A percentile compares a stretch with the other conserved stretches of the same genome.
These are phyloP conservation scores for Backusella mclennaniae DNA, from an alignment of 192 early-diverging fungal species.

Conservation along the genomic window DNA sequence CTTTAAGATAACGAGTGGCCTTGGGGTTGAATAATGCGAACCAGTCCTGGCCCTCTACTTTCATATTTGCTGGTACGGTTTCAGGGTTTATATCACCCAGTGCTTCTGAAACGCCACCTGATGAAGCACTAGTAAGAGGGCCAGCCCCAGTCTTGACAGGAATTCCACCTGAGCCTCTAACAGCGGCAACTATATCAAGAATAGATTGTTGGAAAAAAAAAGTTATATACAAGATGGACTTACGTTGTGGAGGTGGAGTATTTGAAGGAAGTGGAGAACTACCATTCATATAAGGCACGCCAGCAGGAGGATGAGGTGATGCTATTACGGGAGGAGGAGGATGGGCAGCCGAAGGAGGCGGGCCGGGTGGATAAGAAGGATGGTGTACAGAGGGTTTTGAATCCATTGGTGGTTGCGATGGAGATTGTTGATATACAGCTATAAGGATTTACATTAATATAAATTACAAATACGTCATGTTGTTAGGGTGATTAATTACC, in stretches of 20 bases:
- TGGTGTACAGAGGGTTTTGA: conserved; percentile 1
- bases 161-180: conserved; percentile 8
- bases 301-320: conserved; percentile 14
- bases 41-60: conserved; percentile 88
- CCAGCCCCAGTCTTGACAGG: conserved; percentile 22
- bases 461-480: neutral
- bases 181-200: neutral
- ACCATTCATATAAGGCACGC: conserved; percentile 18
- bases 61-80: conserved; percentile 67
- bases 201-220: neutral
- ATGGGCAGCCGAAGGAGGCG: conserved; percentile 2
- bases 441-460: neutral
- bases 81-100: conserved; percentile 82
- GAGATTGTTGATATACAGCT: conserved; percentile 16
- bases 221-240: neutral
- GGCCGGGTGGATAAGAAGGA: conserved; percentile 8
- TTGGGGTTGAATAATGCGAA: conserved; percentile 82
- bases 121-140: conserved; percentile 15
- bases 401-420: conserved; percentile 30
- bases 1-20: conserved; percentile 59
- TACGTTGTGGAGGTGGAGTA: conserved; percentile 19
- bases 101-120: conserved; percentile 21
- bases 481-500: neutral
- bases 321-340: conserved; percentile 1
- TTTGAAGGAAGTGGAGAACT: conserved; percentile 14